Evolutionary conservation across 176 grass and related monocot species (phyloP).

Genomic region (Eleusine coracana): DNA sequence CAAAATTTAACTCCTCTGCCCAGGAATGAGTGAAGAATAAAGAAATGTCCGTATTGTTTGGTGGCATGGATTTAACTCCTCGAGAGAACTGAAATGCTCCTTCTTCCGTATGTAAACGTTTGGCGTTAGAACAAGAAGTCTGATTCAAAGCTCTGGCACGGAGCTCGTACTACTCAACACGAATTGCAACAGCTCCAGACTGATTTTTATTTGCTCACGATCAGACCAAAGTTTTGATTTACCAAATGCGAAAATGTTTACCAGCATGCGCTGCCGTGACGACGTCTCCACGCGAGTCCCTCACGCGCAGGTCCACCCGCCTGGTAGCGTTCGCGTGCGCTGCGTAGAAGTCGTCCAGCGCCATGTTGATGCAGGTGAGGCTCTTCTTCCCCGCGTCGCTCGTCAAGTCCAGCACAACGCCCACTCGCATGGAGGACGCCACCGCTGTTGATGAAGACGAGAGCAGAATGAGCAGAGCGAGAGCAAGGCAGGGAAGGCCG

Average conservation of each 20-base stretch:
- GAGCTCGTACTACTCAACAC: no score
- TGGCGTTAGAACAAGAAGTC: no score
- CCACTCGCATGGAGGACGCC: constrained; percentile 29
- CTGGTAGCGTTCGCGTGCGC: neutral
- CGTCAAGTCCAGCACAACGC: constrained; percentile 45
- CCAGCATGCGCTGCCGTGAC: constrained; percentile 38
- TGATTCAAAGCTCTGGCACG: no score
- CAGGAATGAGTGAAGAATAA: no score
- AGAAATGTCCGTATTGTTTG: no score
- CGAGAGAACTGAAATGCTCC: no score
- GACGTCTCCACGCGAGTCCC: constrained; percentile 29
- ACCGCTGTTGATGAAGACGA: neutral
- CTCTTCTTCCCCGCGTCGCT: constrained; percentile 28
- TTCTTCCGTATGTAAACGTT: no score
- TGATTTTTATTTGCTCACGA: no score
- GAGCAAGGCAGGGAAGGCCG: neutral
- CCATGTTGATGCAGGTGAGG: constrained; percentile 40
- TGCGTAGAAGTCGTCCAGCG: constrained; percentile 44
- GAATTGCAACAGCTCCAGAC: no score
- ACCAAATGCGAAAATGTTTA: neutral
- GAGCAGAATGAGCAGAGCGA: constrained; percentile 7
- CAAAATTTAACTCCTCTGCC: no score
- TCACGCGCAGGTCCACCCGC: constrained; percentile 32
- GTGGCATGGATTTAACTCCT: no score
- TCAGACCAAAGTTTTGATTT: no score